Percentiles rank a stretch among this genome's conserved stretches.
phyloP scores from a whole-genome alignment of 768 basidiomycete species.

The Dacryopinax spathularia region DNA sequence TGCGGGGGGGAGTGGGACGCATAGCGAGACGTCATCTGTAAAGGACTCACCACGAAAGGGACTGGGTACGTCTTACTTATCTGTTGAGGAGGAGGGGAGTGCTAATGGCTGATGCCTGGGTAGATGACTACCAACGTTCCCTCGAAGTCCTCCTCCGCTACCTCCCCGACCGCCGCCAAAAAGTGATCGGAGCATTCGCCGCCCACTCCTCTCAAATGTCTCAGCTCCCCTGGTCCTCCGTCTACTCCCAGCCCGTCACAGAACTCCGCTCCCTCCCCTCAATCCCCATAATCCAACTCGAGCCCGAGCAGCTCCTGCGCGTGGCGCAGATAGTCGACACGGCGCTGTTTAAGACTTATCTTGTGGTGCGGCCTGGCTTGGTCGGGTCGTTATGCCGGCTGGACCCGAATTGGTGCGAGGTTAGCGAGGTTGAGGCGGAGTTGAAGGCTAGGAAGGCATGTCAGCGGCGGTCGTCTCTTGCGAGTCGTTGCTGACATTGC shows the following conservation, averaged over 20 bases:
- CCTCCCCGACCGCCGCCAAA: slow-evolving; percentile 78
- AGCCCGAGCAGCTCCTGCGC: slow-evolving; percentile 70
- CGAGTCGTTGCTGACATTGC: neutral
- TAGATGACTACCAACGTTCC: slow-evolving; percentile 52
- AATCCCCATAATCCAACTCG: slow-evolving; percentile 51
- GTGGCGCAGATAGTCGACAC: slow-evolving; percentile 93
- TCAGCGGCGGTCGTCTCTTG: slow-evolving; percentile 22
- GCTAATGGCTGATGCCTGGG: neutral
- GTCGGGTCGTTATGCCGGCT: slow-evolving; percentile 78
- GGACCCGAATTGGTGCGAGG: slow-evolving; percentile 87
- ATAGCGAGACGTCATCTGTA: neutral
- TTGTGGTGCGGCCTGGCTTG: slow-evolving; percentile 64
- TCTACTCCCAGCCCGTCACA: slow-evolving; percentile 26
- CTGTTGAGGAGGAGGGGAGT: neutral
- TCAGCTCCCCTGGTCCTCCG: slow-evolving; percentile 52
- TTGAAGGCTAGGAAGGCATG: slow-evolving; percentile 65
- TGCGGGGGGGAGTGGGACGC: slow-evolving; percentile 7
- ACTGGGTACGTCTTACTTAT: neutral
- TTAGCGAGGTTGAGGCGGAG: slow-evolving; percentile 81
- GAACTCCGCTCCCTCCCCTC: slow-evolving; percentile 72
- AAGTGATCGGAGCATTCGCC: slow-evolving; percentile 62
- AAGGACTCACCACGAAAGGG: slow-evolving; percentile 2
- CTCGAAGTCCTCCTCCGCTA: slow-evolving; percentile 82
- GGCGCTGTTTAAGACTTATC: slow-evolving; percentile 82
- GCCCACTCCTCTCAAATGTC: slow-evolving; percentile 52